Conservation (phyloP, 805 yeast species). For the Wickerhamia fluorescens region DNA sequence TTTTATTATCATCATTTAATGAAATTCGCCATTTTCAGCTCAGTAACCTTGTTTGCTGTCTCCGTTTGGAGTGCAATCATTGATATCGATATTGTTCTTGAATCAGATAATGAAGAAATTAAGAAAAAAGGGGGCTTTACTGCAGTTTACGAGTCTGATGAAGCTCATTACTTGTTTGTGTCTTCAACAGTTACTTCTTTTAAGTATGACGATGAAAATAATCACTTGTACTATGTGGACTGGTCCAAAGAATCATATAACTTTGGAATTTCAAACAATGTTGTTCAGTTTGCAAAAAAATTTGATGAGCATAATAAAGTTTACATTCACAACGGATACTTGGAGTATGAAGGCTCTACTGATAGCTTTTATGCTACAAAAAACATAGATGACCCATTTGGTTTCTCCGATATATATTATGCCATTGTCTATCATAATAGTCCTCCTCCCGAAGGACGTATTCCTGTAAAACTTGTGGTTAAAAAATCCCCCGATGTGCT, state of each 20-base stretch:
- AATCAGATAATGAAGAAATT: constrained; percentile 2
- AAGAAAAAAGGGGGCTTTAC: constrained; percentile 5
- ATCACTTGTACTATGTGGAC: background rate
- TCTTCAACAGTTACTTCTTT: constrained; percentile 13
- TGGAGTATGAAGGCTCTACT: constrained; percentile 21
- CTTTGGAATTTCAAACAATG: constrained; percentile 1
- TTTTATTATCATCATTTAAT: constrained; percentile 2
- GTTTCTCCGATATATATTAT: constrained; percentile 17
- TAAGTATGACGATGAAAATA: constrained; percentile 10
- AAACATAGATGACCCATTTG: constrained; percentile 39
- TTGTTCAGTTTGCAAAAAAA: constrained; percentile 6
- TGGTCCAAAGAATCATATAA: background rate
- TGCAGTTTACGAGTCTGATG: constrained; percentile 37
- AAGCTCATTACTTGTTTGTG: constrained; percentile 30
- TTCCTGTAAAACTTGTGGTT: constrained; percentile 8
- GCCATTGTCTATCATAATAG: constrained; percentile 18
- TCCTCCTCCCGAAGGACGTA: constrained; percentile 17
- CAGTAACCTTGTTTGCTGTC: constrained; percentile 5
- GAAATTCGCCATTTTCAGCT: constrained; percentile 3
- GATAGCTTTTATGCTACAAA: constrained; percentile 31
- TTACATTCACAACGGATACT: constrained; percentile 8
- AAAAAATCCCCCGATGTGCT: constrained; percentile 2
- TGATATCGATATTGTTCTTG: constrained; percentile 1
- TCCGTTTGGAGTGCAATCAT: constrained; percentile 4
- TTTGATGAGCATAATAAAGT: constrained; percentile 2